phyloP scores from a whole-genome alignment of 345 rosid species.

The Anacardium occidentale region DNA sequence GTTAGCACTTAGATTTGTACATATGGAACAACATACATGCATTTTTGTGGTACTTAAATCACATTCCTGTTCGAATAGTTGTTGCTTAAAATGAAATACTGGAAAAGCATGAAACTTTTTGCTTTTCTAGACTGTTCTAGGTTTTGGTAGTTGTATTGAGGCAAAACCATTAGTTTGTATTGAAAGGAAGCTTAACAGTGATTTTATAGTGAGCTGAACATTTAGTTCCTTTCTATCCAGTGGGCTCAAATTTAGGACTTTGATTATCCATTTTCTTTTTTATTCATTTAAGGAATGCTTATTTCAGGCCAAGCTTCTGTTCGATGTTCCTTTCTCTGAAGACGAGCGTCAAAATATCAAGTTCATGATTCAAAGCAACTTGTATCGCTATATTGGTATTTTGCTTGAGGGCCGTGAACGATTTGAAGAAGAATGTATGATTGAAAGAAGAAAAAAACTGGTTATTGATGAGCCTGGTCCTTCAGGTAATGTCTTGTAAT shows the following conservation, averaged over 20 bases:
- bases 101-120: background rate
- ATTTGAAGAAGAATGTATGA: constrained; percentile 59
- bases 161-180: background rate
- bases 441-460: constrained; percentile 36
- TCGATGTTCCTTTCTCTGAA: constrained; percentile 69
- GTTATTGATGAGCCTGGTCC: constrained; percentile 39
- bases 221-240: background rate
- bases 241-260: background rate
- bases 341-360: constrained; percentile 70
- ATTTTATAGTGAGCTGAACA: background rate
- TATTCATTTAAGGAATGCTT: background rate
- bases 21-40: background rate
- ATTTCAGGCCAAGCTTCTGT: constrained; percentile 76
- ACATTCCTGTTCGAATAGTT: background rate
- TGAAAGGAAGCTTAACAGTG: background rate
- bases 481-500: constrained; percentile 35
- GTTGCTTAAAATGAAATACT: background rate
- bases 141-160: background rate
- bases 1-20: background rate
- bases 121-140: background rate
- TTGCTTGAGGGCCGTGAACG: constrained; percentile 64
- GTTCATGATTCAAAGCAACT: constrained; percentile 69
- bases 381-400: constrained; percentile 67
- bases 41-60: background rate
- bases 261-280: background rate